Percentiles rank a stretch among this genome's conserved stretches.
These are phyloP conservation scores for Yarrowia porcina DNA, from an alignment of 805 yeast species.

Conservation along the genomic window DNA sequence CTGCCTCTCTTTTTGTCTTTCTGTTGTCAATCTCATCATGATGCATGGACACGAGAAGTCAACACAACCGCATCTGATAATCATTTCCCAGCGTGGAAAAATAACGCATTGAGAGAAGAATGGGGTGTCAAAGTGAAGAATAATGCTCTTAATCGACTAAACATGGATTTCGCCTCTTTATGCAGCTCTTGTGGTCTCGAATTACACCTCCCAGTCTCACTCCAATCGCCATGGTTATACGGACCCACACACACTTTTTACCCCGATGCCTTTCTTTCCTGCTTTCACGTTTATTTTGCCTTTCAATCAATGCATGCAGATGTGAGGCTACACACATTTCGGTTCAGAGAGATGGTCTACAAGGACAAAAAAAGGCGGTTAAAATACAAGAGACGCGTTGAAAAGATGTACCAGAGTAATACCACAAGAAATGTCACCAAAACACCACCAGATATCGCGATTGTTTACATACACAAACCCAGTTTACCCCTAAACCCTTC, in stretches of 20 bases:
- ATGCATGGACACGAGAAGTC: neutral
- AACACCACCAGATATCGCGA: neutral
- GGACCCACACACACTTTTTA: neutral
- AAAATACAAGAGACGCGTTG: too few species aligned
- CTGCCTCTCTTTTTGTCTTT: neutral
- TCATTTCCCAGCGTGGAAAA: neutral
- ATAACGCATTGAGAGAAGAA: neutral
- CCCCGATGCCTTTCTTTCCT: conserved; percentile 11
- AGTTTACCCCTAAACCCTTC: neutral
- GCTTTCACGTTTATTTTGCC: neutral
- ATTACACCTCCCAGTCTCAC: neutral
- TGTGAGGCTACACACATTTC: conserved; percentile 1
- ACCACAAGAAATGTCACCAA: too few species aligned
- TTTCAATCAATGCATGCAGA: conserved; percentile 8
- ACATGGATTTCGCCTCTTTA: too few species aligned
- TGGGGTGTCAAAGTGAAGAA: too few species aligned
- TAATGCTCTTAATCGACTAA: too few species aligned
- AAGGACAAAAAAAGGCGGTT: neutral
- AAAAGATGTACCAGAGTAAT: too few species aligned
- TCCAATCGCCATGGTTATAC: neutral
- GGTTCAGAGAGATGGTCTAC: neutral
- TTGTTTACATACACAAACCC: neutral
- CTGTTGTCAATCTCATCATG: conserved; percentile 13
- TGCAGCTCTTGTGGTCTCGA: too few species aligned
- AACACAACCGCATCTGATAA: conserved; percentile 15